These are phyloP conservation scores for Erythrobasidium yunnanense DNA, from an alignment of 768 basidiomycete genomes.

Conservation along the genomic window DNA sequence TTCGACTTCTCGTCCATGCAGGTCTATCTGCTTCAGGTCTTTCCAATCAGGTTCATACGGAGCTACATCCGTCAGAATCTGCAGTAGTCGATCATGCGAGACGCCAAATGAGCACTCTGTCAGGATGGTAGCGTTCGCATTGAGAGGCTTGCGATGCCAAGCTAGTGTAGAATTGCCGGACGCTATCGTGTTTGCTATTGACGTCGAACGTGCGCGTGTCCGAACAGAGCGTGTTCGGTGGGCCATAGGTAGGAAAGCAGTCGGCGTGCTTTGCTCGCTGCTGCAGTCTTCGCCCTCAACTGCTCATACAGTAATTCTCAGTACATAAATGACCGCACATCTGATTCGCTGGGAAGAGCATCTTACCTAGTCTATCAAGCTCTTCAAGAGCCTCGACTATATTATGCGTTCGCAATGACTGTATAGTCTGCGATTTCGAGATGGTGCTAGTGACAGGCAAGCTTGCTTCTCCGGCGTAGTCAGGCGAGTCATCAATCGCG, in stretches of 20 bases:
- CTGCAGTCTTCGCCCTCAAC: background rate
- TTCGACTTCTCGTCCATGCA: conserved; percentile 61
- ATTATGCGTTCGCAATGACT: background rate
- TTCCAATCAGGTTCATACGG: conserved; percentile 96
- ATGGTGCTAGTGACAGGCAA: background rate
- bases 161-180: conserved; percentile 12
- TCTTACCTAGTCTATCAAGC: background rate
- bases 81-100: conserved; percentile 78
- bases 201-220: background rate
- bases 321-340: too few species aligned
- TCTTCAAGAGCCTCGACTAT: background rate
- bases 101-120: conserved; percentile 96
- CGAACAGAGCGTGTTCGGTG: background rate
- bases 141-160: conserved; percentile 17
- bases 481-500: too few species aligned
- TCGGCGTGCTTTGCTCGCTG: conserved; percentile 9
- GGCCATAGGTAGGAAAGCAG: background rate
- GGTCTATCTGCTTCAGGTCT: conserved; percentile 58
- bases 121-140: conserved; percentile 57
- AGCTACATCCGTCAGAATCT: conserved; percentile 85
- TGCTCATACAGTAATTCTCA: too few species aligned
- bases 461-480: too few species aligned
- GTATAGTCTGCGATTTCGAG: background rate
- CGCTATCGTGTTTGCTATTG: background rate
- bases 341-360: too few species aligned